These are phyloP conservation scores for Emydomyces testavorans DNA, from an alignment of 2,329 filamentous ascomycete species.

Conservation along the genomic window DNA sequence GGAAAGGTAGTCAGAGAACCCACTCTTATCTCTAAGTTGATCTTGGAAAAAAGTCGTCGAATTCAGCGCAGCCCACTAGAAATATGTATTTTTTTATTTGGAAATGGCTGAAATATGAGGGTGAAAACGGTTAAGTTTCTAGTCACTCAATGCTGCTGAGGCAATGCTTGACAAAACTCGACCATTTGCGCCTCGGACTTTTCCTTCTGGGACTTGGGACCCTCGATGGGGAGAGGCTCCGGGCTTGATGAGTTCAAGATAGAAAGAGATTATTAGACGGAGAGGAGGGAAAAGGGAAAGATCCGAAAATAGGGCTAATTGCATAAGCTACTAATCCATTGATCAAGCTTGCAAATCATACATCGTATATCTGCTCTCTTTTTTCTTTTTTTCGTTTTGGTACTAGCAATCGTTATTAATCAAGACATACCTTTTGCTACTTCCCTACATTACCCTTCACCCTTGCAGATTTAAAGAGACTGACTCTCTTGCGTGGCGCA, in stretches of 20 bases:
- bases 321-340: background rate
- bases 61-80: conserved; percentile 5
- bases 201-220: background rate
- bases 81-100: too few species aligned
- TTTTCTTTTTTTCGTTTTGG: too few species aligned
- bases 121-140: background rate
- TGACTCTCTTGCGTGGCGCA: conserved; percentile 29
- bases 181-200: background rate
- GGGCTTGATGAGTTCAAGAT: too few species aligned
- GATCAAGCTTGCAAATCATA: too few species aligned
- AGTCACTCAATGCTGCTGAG: background rate
- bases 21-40: conserved; percentile 11
- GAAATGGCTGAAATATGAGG: background rate
- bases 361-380: too few species aligned
- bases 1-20: conserved; percentile 17
- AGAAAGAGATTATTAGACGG: background rate
- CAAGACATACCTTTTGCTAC: background rate
- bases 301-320: background rate
- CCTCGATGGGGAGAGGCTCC: too few species aligned
- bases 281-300: background rate
- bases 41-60: conserved; percentile 16
- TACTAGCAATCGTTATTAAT: too few species aligned
- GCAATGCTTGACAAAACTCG: background rate
- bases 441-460: conserved; percentile 20
- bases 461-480: conserved; percentile 39